Conservation (phyloP, 495 filamentous ascomycete genomes). For the Neohortaea acidophila region DNA sequence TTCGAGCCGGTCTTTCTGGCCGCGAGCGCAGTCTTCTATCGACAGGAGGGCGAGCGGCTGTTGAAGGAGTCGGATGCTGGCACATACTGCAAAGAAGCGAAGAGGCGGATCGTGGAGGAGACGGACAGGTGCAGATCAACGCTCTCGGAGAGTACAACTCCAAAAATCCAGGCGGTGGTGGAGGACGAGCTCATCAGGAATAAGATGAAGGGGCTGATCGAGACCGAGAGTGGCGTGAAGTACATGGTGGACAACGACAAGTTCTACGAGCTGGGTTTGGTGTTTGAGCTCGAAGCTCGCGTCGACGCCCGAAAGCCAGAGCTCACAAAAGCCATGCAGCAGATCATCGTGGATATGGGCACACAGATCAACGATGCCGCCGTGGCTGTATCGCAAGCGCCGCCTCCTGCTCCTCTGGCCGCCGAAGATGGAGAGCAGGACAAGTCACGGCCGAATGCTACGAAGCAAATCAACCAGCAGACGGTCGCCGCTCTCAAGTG, state of each 20-base stretch:
- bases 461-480: constrained; percentile 40
- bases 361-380: constrained; percentile 62
- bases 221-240: constrained; percentile 69
- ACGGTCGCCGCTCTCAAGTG: constrained; percentile 81
- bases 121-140: constrained; percentile 65
- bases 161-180: constrained; percentile 62
- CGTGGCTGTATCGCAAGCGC: constrained; percentile 23
- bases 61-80: constrained; percentile 66
- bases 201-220: constrained; percentile 67
- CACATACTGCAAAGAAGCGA: constrained; percentile 66
- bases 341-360: constrained; percentile 65
- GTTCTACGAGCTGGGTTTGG: constrained; percentile 53
- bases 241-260: constrained; percentile 87
- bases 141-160: constrained; percentile 48
- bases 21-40: constrained; percentile 60
- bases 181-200: constrained; percentile 63
- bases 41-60: constrained; percentile 52
- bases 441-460: constrained; percentile 21
- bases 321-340: constrained; percentile 53
- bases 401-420: constrained; percentile 10
- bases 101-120: constrained; percentile 63
- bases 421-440: constrained; percentile 19
- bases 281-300: constrained; percentile 62
- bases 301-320: constrained; percentile 62
- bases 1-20: constrained; percentile 70